Base-by-base conservation (phyloP, 345 rosid species). In the Luvunga scandens region DNA sequence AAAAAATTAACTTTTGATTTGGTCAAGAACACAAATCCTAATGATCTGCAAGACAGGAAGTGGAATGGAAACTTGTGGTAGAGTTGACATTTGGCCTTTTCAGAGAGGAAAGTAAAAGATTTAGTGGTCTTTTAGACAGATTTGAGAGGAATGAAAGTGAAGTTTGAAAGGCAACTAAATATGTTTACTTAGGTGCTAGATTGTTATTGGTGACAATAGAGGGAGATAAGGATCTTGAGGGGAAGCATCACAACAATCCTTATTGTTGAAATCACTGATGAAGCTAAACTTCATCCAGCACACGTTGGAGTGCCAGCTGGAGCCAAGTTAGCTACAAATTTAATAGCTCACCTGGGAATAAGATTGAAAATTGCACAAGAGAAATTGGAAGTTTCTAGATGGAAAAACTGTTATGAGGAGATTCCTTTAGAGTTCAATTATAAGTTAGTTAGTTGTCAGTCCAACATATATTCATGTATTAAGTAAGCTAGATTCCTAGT, bases 201-300 rank as follows among this genome's bases (percentile, higher is more conserved):
- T 82, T 89, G 75, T 89, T 89, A 45, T 25, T 81, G 65, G 85
- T 87, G 56, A 77, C 75, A 34, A 64, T 90, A 18, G 77, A 63
- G 65, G 75, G 89, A 63, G 91, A 90, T 10, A 79, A 83, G 78
- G 85, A 88, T 77, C 84, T 90, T 64, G 91, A 85, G 68, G 93
- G 90, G 68, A 75, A 82, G 77, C 63, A 39, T 71, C 89, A 82
- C 73, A 87, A 33, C 34, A 87, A 85, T 64, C 88, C 90, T 69
- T 90, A 81, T n/a, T n/a, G n/a, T n/a, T n/a, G n/a, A n/a, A n/a
- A n/a, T n/a, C n/a, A n/a, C n/a, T n/a, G n/a, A n/a, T n/a, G n/a
- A n/a, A n/a, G n/a, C n/a, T n/a, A n/a, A n/a, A n/a, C n/a, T n/a
- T n/a, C n/a, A n/a, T n/a, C n/a, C n/a, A n/a, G n/a, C n/a, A n/a